phyloP scores from a whole-genome alignment of 176 grass and related monocot species.

The Musa schizocarpa region DNA sequence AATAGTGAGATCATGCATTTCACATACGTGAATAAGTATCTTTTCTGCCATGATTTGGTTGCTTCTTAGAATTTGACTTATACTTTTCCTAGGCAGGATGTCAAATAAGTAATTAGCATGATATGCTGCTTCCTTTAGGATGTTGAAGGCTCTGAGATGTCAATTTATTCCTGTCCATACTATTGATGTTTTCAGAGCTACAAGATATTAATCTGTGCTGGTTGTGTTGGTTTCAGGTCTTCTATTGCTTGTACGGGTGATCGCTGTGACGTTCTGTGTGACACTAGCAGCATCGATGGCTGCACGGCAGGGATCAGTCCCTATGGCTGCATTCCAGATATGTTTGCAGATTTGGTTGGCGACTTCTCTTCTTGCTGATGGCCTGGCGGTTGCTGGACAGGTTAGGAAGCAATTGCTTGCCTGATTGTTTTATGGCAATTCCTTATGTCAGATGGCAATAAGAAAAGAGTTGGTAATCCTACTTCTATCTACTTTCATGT shows the following conservation, averaged over 20 bases:
- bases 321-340: constrained; percentile 94
- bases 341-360: constrained; percentile 88
- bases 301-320: constrained; percentile 53
- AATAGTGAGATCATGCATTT: no score
- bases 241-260: constrained; percentile 62
- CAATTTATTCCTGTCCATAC: background rate
- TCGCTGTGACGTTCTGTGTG: constrained; percentile 77
- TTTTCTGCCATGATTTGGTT: no score
- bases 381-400: constrained; percentile 90
- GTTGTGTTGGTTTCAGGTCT: constrained; percentile 35
- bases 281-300: constrained; percentile 81
- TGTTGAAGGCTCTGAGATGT: background rate
- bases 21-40: no score
- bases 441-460: background rate
- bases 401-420: constrained; percentile 22
- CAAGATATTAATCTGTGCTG: background rate
- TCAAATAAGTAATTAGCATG: background rate
- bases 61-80: background rate
- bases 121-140: background rate
- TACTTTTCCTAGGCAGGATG: no score
- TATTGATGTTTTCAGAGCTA: background rate
- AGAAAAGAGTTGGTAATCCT: background rate
- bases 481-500: background rate
- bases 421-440: background rate
- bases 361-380: constrained; percentile 82